Evolutionary conservation across 2,329 filamentous ascomycete species (phyloP).

Genomic region (Pleurostoma richardsiae): DNA sequence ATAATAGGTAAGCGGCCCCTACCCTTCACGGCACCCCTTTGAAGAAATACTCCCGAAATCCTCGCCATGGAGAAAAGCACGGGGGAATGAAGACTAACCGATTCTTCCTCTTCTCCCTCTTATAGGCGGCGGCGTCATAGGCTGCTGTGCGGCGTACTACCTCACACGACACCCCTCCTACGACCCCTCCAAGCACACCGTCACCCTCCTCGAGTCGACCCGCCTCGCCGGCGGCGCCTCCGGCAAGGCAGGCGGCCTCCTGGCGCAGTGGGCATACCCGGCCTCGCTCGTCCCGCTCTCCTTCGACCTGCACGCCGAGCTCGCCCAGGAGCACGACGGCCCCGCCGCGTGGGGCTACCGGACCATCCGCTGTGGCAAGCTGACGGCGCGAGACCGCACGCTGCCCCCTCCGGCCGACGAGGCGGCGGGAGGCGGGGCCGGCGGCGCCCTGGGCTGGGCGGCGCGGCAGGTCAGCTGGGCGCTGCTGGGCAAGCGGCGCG

Average conservation of each 20-base stretch:
- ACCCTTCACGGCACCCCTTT: no score
- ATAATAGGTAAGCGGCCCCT: no score
- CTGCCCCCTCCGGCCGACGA: no score
- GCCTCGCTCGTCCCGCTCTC: slow-evolving; percentile 64
- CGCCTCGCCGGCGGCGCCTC: slow-evolving; percentile 68
- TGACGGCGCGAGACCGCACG: not conserved
- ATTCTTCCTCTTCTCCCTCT: slow-evolving; percentile 3
- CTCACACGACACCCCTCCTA: slow-evolving; percentile 67
- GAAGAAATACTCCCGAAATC: no score
- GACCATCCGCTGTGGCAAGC: slow-evolving; percentile 17
- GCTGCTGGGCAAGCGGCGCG: not conserved
- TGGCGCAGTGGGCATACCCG: slow-evolving; percentile 73
- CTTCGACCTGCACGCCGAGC: slow-evolving; percentile 63
- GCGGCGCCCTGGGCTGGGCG: not conserved
- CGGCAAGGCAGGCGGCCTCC: slow-evolving; percentile 71
- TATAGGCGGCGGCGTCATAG: slow-evolving; percentile 69
- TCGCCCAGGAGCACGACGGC: slow-evolving; percentile 64
- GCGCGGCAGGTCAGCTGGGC: not conserved
- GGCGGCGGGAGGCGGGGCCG: not conserved
- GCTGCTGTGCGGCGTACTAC: slow-evolving; percentile 69
- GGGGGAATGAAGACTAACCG: no score
- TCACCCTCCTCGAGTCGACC: slow-evolving; percentile 64
- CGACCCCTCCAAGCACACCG: slow-evolving; percentile 56
- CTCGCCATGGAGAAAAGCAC: no score
- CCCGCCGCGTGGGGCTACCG: slow-evolving; percentile 68